A percentile compares a stretch with the other conserved stretches of the same genome.
These are phyloP conservation scores for Fusarium virguliforme DNA, from an alignment of 2,329 filamentous ascomycete genomes.

Conservation along the genomic window DNA sequence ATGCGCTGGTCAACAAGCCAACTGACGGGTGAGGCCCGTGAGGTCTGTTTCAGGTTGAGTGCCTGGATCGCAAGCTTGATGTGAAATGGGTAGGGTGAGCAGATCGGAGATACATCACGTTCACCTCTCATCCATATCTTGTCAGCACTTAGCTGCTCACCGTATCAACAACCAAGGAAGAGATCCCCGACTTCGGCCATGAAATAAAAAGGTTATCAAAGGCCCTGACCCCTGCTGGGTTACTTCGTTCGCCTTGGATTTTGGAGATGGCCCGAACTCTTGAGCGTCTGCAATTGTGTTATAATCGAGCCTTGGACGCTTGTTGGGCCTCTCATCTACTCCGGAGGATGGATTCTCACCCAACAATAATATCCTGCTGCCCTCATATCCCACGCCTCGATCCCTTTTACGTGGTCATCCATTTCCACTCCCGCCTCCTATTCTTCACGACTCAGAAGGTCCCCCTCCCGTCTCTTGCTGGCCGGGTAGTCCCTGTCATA, in stretches of 20 bases:
- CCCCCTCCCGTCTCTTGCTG: conserved; percentile 20
- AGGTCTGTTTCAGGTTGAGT: conserved; percentile 1
- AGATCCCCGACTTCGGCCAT: conserved; percentile 11
- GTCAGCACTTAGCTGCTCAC: neutral
- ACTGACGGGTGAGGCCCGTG: conserved; percentile 17
- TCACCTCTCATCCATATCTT: neutral
- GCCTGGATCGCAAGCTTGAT: neutral
- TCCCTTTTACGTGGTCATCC: conserved; percentile 4
- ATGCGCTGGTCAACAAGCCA: conserved; percentile 9
- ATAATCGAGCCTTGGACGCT: neutral
- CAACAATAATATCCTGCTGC: neutral
- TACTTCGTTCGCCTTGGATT: conserved; percentile 5
- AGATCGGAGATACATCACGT: neutral
- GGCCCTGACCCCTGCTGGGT: conserved; percentile 8
- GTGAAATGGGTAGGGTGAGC: neutral
- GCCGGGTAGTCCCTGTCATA: conserved; percentile 32
- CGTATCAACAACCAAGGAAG: conserved; percentile 20
- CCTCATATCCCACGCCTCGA: neutral
- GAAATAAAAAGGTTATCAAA: neutral
- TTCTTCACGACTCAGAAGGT: conserved; percentile 16
- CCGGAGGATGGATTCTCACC: neutral
- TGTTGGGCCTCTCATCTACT: neutral
- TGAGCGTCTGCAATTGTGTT: neutral
- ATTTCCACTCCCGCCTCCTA: neutral
- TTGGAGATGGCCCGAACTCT: conserved; percentile 1